Evolutionary conservation across 345 rosid species (phyloP).

Genomic region (Anastatica hierochuntica): DNA sequence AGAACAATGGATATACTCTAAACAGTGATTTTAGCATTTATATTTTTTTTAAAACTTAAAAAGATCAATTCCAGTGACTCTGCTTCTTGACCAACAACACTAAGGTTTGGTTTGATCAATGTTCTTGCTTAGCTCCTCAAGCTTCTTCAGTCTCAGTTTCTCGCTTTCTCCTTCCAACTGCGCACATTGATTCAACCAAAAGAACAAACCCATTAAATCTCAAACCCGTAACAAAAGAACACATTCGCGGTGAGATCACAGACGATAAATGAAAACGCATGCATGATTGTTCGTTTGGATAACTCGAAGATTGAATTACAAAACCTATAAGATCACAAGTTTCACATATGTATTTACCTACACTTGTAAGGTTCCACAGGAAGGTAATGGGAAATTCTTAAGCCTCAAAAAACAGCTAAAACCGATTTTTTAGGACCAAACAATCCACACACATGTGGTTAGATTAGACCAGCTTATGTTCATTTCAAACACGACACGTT

Average conservation of each 20-base stretch:
- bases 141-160: neutral
- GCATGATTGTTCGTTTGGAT: too few relatives aligned
- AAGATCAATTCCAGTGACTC: constrained; percentile 8
- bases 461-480: too few relatives aligned
- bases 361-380: too few relatives aligned
- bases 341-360: too few relatives aligned
- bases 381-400: too few relatives aligned
- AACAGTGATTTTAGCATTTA: constrained; percentile 3
- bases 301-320: too few relatives aligned
- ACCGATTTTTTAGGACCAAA: too few relatives aligned
- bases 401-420: too few relatives aligned
- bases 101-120: neutral
- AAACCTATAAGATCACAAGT: too few relatives aligned
- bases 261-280: neutral
- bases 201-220: neutral
- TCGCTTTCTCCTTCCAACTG: neutral
- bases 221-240: neutral
- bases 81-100: neutral
- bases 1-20: constrained; percentile 18
- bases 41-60: neutral
- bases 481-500: too few relatives aligned
- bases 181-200: too few relatives aligned
- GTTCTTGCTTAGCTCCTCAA: neutral
- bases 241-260: neutral
- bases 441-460: too few relatives aligned